A percentile compares a stretch with the other conserved stretches of the same genome.
Conservation (phyloP, 768 basidiomycete species). For the Sarcodon aspratus region DNA sequence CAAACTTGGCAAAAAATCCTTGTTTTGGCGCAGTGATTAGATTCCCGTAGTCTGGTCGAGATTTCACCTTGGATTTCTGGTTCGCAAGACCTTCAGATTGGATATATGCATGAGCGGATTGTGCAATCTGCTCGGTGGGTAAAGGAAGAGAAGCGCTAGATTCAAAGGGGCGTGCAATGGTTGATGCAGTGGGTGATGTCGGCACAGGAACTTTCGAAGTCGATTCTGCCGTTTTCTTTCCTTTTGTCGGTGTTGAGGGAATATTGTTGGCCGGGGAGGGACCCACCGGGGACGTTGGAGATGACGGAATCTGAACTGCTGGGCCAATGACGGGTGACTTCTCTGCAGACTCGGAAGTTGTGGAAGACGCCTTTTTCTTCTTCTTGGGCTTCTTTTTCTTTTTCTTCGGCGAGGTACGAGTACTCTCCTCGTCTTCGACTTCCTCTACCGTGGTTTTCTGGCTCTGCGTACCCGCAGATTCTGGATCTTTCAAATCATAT, state of each 20-base stretch:
- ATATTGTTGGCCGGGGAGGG: background rate
- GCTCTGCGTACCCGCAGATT: slow-evolving; percentile 14
- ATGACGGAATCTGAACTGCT: slow-evolving; percentile 7
- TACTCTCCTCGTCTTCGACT: slow-evolving; percentile 58
- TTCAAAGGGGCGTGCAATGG: slow-evolving; percentile 8
- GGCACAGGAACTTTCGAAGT: background rate
- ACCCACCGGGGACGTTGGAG: slow-evolving; percentile 5
- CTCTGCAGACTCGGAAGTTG: slow-evolving; percentile 11
- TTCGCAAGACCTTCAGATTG: slow-evolving; percentile 33
- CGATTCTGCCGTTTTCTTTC: slow-evolving; percentile 4
- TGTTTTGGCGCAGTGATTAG: slow-evolving; percentile 34
- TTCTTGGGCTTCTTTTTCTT: slow-evolving; percentile 74
- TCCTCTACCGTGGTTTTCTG: slow-evolving; percentile 55
- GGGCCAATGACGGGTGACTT: slow-evolving; percentile 11
- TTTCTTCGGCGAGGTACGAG: slow-evolving; percentile 39
- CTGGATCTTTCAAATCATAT: background rate
- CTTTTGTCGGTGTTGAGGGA: slow-evolving; percentile 11
- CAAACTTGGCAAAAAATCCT: slow-evolving; percentile 42
- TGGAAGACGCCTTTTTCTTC: slow-evolving; percentile 39
- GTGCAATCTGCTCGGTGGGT: slow-evolving; percentile 40
- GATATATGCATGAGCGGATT: slow-evolving; percentile 64
- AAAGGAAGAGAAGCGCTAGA: slow-evolving; percentile 30
- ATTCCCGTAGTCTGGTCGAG: slow-evolving; percentile 47
- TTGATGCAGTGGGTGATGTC: background rate
- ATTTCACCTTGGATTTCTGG: slow-evolving; percentile 59